Evolutionary conservation across 371 early-diverging fungal species (phyloP).

Genomic region (Circinella minor): DNA sequence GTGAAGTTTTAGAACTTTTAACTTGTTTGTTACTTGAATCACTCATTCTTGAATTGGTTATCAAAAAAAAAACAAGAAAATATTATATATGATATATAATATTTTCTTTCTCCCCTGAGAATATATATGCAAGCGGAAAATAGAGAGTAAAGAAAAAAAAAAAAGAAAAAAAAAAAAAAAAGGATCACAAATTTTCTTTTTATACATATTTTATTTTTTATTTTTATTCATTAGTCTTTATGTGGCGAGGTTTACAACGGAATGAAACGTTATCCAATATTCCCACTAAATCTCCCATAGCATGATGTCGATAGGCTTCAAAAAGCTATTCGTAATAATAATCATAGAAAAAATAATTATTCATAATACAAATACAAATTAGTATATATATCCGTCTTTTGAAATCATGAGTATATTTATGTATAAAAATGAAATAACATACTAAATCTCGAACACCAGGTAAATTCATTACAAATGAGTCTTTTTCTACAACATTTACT

Average conservation of each 20-base stretch:
- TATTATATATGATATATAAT: not conserved
- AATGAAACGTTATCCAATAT: slow-evolving; percentile 12
- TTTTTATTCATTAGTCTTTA: slow-evolving; percentile 12
- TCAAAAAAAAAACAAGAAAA: slow-evolving; percentile 2
- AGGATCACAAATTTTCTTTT: too few species aligned
- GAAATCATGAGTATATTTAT: too few species aligned
- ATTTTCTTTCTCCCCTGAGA: not conserved
- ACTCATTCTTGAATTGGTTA: not conserved
- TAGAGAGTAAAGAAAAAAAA: too few species aligned
- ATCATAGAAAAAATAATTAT: not conserved
- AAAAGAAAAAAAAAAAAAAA: too few species aligned
- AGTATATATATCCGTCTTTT: not conserved
- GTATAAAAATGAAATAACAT: too few species aligned
- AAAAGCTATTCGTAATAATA: slow-evolving; percentile 34
- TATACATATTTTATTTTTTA: too few species aligned
- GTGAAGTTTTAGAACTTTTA: not conserved
- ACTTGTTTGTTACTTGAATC: slow-evolving; percentile 1
- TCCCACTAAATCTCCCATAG: slow-evolving; percentile 16
- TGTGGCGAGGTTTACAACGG: slow-evolving; percentile 29
- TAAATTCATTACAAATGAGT: slow-evolving; percentile 52
- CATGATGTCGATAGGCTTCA: slow-evolving; percentile 63
- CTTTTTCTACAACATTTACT: slow-evolving; percentile 52
- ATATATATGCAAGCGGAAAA: not conserved
- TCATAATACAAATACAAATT: not conserved
- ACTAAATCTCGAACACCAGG: slow-evolving; percentile 60